A percentile compares a stretch with the other conserved stretches of the same genome.
Evolutionary conservation across 441 rosid genomes (phyloP).

Genomic region (Adansonia gregorii): DNA sequence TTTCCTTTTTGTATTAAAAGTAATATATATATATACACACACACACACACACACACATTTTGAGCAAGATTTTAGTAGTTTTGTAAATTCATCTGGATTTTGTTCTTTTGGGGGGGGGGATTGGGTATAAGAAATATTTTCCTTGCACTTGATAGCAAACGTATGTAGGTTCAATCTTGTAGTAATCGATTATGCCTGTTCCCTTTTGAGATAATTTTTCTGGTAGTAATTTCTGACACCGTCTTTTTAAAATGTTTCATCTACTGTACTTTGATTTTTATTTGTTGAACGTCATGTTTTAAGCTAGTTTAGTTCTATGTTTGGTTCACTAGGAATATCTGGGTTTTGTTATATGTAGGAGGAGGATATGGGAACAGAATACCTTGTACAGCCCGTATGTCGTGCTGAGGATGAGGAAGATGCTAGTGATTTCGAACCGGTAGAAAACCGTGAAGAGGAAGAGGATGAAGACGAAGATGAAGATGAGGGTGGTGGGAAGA

Average conservation of each 20-base stretch:
- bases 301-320: neutral
- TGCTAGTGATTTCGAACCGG: constrained; percentile 83
- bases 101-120: neutral
- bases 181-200: too few species aligned
- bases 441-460: constrained; percentile 49
- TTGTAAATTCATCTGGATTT: neutral
- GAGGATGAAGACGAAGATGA: constrained; percentile 43
- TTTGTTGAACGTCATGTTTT: too few species aligned
- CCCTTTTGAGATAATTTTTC: too few species aligned
- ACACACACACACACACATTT: too few species aligned
- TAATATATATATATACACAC: too few species aligned
- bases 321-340: neutral
- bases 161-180: too few species aligned
- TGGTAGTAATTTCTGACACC: too few species aligned
- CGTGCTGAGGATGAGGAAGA: constrained; percentile 83
- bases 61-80: too few species aligned
- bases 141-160: too few species aligned
- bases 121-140: too few species aligned
- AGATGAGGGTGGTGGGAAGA: constrained; percentile 48
- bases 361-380: constrained; percentile 90
- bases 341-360: constrained; percentile 18
- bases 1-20: neutral
- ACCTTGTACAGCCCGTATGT: constrained; percentile 70
- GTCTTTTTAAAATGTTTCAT: too few species aligned
- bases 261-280: too few species aligned